Conservation (phyloP, 2,329 filamentous ascomycete species). For the Stemphylium beticola region DNA sequence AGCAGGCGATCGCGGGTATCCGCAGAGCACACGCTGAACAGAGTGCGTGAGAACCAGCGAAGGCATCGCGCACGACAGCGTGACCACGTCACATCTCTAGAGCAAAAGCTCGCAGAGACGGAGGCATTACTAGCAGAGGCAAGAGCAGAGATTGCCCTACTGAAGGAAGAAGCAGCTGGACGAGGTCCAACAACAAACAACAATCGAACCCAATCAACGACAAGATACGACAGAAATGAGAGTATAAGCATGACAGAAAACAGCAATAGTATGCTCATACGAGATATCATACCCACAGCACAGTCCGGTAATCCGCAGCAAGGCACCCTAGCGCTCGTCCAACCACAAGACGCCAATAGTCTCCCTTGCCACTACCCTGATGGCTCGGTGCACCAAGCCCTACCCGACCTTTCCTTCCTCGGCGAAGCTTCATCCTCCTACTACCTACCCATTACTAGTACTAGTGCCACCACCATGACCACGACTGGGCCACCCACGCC, state of each 20-base stretch:
- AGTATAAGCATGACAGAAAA: background rate
- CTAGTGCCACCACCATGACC: background rate
- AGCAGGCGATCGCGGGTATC: slow-evolving; percentile 29
- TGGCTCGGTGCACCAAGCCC: background rate
- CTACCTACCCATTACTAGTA: background rate
- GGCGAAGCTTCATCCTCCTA: background rate
- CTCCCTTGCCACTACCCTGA: slow-evolving; percentile 14
- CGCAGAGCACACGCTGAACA: slow-evolving; percentile 46
- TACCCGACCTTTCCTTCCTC: slow-evolving; percentile 19
- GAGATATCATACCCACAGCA: background rate
- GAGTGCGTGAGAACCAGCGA: slow-evolving; percentile 61
- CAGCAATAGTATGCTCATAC: background rate
- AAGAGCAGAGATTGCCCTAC: slow-evolving; percentile 31
- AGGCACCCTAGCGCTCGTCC: slow-evolving; percentile 1
- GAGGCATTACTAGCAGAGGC: slow-evolving; percentile 35
- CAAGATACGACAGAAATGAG: background rate
- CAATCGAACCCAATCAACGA: background rate
- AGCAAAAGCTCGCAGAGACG: slow-evolving; percentile 41
- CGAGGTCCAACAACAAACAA: too few species aligned
- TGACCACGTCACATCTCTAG: slow-evolving; percentile 50
- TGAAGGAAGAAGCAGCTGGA: slow-evolving; percentile 23
- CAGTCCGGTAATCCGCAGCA: slow-evolving; percentile 1
- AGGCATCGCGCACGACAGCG: slow-evolving; percentile 56
- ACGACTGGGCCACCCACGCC: background rate
- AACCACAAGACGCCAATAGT: background rate